phyloP scores from a whole-genome alignment of 2,329 filamentous ascomycete genomes.

The Talaromyces sp. region DNA sequence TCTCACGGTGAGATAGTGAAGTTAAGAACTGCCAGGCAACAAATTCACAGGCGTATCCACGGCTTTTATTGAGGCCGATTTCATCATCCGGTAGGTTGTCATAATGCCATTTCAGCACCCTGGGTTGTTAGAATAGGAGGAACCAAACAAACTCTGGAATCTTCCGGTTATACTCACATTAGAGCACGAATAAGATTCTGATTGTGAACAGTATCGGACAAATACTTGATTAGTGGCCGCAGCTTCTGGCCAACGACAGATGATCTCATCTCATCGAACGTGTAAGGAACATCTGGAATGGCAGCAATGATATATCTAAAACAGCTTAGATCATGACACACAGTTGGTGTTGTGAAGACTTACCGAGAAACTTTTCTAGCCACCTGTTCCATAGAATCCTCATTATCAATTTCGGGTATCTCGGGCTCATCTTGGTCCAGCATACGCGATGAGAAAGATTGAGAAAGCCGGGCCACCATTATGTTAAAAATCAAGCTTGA shows the following conservation, averaged over 20 bases:
- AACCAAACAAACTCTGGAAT: background rate
- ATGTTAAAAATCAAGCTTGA: background rate
- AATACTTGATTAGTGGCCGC: conserved; percentile 30
- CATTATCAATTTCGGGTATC: conserved; percentile 36
- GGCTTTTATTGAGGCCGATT: conserved; percentile 51
- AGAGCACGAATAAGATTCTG: conserved; percentile 43
- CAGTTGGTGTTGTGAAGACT: background rate
- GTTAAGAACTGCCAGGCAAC: conserved; percentile 59
- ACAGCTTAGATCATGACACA: background rate
- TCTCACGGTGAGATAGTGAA: conserved; percentile 50
- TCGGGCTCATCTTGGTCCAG: conserved; percentile 23
- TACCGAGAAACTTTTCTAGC: conserved; percentile 37
- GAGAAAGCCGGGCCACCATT: conserved; percentile 8
- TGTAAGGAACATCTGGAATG: conserved; percentile 36
- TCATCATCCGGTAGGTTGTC: conserved; percentile 47
- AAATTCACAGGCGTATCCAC: conserved; percentile 55
- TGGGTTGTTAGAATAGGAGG: conserved; percentile 18
- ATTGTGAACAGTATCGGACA: conserved; percentile 40
- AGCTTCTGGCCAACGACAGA: conserved; percentile 32
- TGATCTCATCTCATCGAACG: conserved; percentile 41
- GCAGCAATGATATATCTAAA: conserved; percentile 34
- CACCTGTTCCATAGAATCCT: conserved; percentile 34
- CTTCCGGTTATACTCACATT: conserved; percentile 40
- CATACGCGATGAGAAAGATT: conserved; percentile 14
- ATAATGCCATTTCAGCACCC: conserved; percentile 55